Evolutionary conservation across 2,329 filamentous ascomycete species (phyloP), one percentile per base, ranked within the genome.

Genomic region (Paracamarosporium sp.): DNA sequence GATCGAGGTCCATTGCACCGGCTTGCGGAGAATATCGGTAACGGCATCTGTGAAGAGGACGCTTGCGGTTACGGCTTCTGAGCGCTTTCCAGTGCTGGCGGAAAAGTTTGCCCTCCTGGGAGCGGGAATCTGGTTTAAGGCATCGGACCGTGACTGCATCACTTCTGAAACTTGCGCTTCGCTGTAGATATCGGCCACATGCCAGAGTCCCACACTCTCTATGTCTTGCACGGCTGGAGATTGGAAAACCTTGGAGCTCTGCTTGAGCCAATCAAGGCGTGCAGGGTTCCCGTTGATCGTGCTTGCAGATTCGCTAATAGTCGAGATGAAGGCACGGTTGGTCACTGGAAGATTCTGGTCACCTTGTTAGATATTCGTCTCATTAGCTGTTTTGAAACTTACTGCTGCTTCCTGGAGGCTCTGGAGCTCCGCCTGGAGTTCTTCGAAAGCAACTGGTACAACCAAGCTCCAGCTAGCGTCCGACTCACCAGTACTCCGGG

Each of bases 201-300:
- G 50, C 50, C 50, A 53, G 17, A 53, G 28, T 13, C 50, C 50
- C n/a, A 53, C 38, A 9, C 50, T 36, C 25, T 38, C 35, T 17
- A 53, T 4, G 3, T 30, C 28, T 30, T 44, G 41, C 15, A 35
- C 30, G 5, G 4, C n/a, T 17, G 28, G 3, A 11, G 54, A 51
- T 38, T 50, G 25, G 13, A 56, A 40, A 17, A 45, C 11, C 20
- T 45, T 30, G n/a, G 53, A 56, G 28, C 31, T 50, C 7, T 38
- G 53, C 53, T 13, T 50, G n/a, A 56, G 38, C 53, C 53, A 56
- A 11, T 56, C 35, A 27, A 56, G 53, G 27, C 53, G 46, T 46
- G 45, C 47, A 35, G 53, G 53, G 48, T 9, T 50, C n/a, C 53
- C 53, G 22, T 47, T 56, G 38, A 56, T 51, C 20, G 53, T 56